Percentiles rank a stretch among this genome's conserved stretches.
phyloP scores from a whole-genome alignment of 495 filamentous ascomycete genomes.

The Cenococcum geophilum region DNA sequence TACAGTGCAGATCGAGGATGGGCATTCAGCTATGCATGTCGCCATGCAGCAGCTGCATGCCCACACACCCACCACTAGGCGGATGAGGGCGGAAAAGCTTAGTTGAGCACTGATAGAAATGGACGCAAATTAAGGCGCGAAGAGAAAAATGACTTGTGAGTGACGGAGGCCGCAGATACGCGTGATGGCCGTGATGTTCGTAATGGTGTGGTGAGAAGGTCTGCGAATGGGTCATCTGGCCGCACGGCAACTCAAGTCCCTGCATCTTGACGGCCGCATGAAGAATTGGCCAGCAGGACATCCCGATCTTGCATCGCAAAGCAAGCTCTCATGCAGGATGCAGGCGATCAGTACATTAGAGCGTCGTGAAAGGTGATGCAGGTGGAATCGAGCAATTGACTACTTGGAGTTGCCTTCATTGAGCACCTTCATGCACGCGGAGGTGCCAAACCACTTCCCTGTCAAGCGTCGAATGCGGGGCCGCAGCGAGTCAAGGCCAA shows the following conservation, averaged over 20 bases:
- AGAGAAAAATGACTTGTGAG: conserved; percentile 18
- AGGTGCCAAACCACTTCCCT: neutral
- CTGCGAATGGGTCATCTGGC: conserved; percentile 22
- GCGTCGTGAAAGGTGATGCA: neutral
- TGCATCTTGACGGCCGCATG: no score
- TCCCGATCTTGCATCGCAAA: neutral
- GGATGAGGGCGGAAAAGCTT: conserved; percentile 31
- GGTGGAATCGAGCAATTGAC: neutral
- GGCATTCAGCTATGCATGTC: conserved; percentile 13
- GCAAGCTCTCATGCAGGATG: neutral
- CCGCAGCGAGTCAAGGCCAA: neutral
- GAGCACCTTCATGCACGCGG: neutral
- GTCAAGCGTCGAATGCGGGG: neutral
- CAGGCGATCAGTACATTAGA: neutral
- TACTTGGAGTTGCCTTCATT: neutral
- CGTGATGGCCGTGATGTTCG: conserved; percentile 26
- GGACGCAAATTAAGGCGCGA: conserved; percentile 17
- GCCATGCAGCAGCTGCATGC: conserved; percentile 19
- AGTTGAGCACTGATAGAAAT: conserved; percentile 21
- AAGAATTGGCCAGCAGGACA: conserved; percentile 2
- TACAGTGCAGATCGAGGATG: conserved; percentile 14
- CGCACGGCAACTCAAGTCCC: conserved; percentile 7
- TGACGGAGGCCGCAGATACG: conserved; percentile 23
- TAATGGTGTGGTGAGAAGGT: conserved; percentile 28
- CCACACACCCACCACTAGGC: conserved; percentile 27